These are phyloP conservation scores for Papiliotrema terrestris DNA, from an alignment of 1,284 basidiomycete species.

Conservation along the genomic window DNA sequence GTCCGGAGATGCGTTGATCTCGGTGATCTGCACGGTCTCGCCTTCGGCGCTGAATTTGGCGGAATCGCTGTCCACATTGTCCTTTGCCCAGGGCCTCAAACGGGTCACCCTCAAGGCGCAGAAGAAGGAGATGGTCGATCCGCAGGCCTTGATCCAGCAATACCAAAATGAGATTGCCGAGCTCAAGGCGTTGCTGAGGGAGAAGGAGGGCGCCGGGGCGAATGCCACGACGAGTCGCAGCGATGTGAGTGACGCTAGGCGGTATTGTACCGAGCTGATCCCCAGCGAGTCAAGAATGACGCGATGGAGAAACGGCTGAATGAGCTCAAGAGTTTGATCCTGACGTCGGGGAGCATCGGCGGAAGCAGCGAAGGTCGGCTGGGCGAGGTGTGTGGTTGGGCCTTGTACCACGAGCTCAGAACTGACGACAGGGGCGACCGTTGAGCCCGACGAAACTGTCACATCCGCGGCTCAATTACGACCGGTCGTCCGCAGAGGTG, in stretches of 20 bases:
- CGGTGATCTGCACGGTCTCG: conserved; percentile 93
- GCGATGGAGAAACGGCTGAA: conserved; percentile 75
- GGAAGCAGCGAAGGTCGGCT: conserved; percentile 42
- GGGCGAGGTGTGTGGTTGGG: conserved; percentile 11
- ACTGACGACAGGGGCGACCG: conserved; percentile 57
- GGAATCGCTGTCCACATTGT: conserved; percentile 77
- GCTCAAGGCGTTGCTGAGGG: conserved; percentile 51
- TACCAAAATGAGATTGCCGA: conserved; percentile 89
- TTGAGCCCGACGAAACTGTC: conserved; percentile 70
- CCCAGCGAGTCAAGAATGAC: conserved; percentile 53
- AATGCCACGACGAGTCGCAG: conserved; percentile 62
- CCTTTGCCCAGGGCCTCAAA: conserved; percentile 65
- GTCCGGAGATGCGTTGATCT: conserved; percentile 90
- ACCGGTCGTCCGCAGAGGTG: conserved; percentile 76
- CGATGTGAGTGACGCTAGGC: conserved; percentile 63
- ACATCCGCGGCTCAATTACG: conserved; percentile 59
- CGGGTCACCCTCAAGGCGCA: conserved; percentile 70
- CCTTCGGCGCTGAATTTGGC: conserved; percentile 65
- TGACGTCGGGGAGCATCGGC: conserved; percentile 76
- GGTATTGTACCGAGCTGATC: conserved; percentile 9
- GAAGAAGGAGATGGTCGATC: conserved; percentile 89
- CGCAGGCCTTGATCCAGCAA: conserved; percentile 78
- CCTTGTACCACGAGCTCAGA: neutral
- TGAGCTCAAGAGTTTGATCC: conserved; percentile 78
- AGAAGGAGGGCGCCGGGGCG: conserved; percentile 49